Evolutionary conservation across 306 rosid species (phyloP).

Genomic region (Prunus persica): Prunus_persica_NCBIv2 NC_034013.1:13005501-13006000

Average conservation of each 20-base stretch:
- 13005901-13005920: constrained; percentile 68
- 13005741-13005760: constrained; percentile 62
- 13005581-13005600: constrained; percentile 60
- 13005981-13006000: constrained; percentile 58
- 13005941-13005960: constrained; percentile 57
- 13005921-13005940: constrained; percentile 76
- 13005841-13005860: not conserved
- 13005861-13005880: constrained; percentile 12
- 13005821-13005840: not conserved
- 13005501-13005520: constrained; percentile 5
- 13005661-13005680: constrained; percentile 58
- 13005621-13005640: constrained; percentile 62
- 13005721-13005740: constrained; percentile 25
- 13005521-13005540: not conserved
- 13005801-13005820: constrained; percentile 32
- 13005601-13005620: constrained; percentile 83
- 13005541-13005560: not conserved
- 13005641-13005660: constrained; percentile 64
- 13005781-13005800: constrained; percentile 53
- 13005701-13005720: constrained; percentile 59
- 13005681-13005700: constrained; percentile 76
- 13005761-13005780: constrained; percentile 55
- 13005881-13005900: constrained; percentile 58
- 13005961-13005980: constrained; percentile 76
- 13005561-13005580: constrained; percentile 16